Evolutionary conservation across 805 yeast genomes (phyloP).

Genomic region (Wickerhamiella qilinensis): DNA sequence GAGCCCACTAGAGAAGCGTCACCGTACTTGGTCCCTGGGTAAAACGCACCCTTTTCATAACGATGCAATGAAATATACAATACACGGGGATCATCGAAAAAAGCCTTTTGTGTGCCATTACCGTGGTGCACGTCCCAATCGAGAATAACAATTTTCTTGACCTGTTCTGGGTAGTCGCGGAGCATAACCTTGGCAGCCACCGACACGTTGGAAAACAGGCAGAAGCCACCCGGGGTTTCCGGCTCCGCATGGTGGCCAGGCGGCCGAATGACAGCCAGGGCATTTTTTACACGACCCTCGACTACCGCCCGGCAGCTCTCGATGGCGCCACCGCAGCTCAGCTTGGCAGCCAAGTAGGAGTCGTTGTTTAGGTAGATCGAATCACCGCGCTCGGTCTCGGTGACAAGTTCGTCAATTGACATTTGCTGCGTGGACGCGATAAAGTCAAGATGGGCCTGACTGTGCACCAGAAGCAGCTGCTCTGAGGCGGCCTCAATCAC

Average conservation of each 20-base stretch:
- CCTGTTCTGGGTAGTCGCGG: conserved; percentile 73
- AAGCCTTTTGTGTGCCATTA: conserved; percentile 92
- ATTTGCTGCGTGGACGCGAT: conserved; percentile 61
- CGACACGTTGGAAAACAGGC: conserved; percentile 90
- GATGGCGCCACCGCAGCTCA: conserved; percentile 93
- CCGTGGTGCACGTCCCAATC: conserved; percentile 99
- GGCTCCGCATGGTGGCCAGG: conserved; percentile 99
- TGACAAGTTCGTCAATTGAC: conserved; percentile 59
- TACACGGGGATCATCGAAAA: conserved; percentile 76
- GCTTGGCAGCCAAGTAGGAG: conserved; percentile 67
- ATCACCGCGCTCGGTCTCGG: conserved; percentile 82
- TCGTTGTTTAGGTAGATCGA: conserved; percentile 91
- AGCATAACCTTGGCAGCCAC: conserved; percentile 85
- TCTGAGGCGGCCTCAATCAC: conserved; percentile 77
- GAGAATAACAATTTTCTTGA: conserved; percentile 61
- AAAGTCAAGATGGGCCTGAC: conserved; percentile 60
- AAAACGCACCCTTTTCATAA: conserved; percentile 79
- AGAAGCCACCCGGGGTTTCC: conserved; percentile 90
- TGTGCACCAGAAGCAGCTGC: conserved; percentile 76
- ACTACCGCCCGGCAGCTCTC: conserved; percentile 93
- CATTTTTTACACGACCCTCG: conserved; percentile 79
- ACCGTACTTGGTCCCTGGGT: conserved; percentile 77
- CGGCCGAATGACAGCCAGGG: conserved; percentile 90
- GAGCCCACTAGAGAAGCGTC: conserved; percentile 74
- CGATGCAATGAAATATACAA: conserved; percentile 84